Evolutionary conservation across 2,329 filamentous ascomycete genomes (phyloP), one percentile per base, ranked within the genome.

Genomic region (Magnaporthales sp.): DNA sequence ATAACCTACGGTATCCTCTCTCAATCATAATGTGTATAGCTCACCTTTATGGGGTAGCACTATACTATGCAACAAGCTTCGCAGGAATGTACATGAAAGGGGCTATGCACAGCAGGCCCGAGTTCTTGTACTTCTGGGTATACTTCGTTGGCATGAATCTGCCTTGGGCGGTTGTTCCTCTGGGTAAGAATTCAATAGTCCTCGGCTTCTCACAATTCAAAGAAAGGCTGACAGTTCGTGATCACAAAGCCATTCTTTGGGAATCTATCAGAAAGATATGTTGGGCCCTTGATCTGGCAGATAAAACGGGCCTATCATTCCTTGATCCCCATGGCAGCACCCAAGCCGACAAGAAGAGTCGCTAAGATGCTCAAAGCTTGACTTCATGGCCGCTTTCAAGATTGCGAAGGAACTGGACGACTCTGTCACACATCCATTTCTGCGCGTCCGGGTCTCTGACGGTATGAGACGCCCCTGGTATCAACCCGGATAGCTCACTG

Each of bases 141-240:
- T 89, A 89, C 70, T 89, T 86, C 68, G 77, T 85, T 5, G 83
- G 82, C 2, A 83, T 88, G 73, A 89, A 89, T 71, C 72, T 81
- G 19, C 84, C 86, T 0, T 89, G 87, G 87, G 82, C 79, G 0
- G 70, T 87, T 1, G 79, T 88, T 27, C 87, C 87, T 6, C 70
- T 78, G 2, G 72, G 85, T 87, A 71, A 77, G 84, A 81, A 15
- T 4, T 22, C 2, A 24, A 3, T 8, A 6, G 11, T 60, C 27
- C 4, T 30, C 56, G n/a, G n/a, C 5, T 61, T 30, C 2, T 30
- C 31, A 6, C 8, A 13, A 60, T 32, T 4, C 24, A 60, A n/a
- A 11, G n/a, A n/a, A 29, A 29, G 26, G 27, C 64, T 65, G 22
- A 65, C 64, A 67, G 10, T 3, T 7, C n/a, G 4, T 63, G 27